phyloP scores from a whole-genome alignment of 2,329 filamentous ascomycete genomes.

The Penicillium sp. region DNA sequence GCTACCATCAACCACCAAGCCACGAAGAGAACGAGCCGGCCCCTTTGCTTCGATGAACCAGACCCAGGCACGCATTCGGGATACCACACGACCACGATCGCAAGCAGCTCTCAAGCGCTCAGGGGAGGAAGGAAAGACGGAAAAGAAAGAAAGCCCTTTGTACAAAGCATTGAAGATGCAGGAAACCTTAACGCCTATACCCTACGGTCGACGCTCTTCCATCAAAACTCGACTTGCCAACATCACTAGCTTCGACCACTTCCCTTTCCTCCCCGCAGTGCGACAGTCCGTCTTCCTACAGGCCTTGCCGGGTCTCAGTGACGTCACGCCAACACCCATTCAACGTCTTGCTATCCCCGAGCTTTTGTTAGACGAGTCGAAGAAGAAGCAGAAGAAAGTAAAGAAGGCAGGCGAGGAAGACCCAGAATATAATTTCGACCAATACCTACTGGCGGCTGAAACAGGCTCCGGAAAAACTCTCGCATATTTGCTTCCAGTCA shows the following conservation, averaged over 20 bases:
- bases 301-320: constrained; percentile 71
- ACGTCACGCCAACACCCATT: constrained; percentile 81
- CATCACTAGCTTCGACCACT: constrained; percentile 77
- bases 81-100: constrained; percentile 37
- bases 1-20: constrained; percentile 29
- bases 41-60: constrained; percentile 64
- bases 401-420: constrained; percentile 29
- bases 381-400: constrained; percentile 33
- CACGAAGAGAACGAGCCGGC: constrained; percentile 49
- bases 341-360: constrained; percentile 86
- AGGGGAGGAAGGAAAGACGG: constrained; percentile 35
- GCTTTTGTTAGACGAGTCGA: constrained; percentile 61
- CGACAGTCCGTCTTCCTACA: constrained; percentile 71
- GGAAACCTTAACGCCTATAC: constrained; percentile 70
- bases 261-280: constrained; percentile 71
- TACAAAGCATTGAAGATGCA: constrained; percentile 96
- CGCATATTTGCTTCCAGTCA: constrained; percentile 80
- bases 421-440: constrained; percentile 53
- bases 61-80: constrained; percentile 49
- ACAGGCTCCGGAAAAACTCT: constrained; percentile 97
- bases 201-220: constrained; percentile 68
- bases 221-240: constrained; percentile 64
- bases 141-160: constrained; percentile 49
- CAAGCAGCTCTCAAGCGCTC: constrained; percentile 48
- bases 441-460: constrained; percentile 87